Evolutionary conservation across 2,329 filamentous ascomycete genomes (phyloP).

Genomic region (Xylariaceae sp.): DNA sequence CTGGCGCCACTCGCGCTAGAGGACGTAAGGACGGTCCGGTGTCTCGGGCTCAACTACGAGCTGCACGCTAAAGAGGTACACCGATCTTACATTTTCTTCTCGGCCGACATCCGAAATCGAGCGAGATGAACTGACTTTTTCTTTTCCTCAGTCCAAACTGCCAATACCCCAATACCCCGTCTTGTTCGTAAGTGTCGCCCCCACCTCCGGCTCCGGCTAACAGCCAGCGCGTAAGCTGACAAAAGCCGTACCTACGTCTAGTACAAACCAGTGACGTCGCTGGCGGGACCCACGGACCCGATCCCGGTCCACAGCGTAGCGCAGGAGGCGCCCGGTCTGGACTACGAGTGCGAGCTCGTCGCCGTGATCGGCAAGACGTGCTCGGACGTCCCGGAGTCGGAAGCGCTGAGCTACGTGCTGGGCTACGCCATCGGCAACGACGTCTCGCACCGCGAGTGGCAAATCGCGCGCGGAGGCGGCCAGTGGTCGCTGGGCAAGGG

Average conservation of each 20-base stretch:
- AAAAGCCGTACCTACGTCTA: slow-evolving; percentile 23
- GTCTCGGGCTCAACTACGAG: slow-evolving; percentile 72
- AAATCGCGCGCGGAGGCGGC: slow-evolving; percentile 66
- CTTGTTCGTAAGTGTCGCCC: slow-evolving; percentile 58
- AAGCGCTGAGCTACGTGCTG: slow-evolving; percentile 72
- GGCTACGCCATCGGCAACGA: slow-evolving; percentile 79
- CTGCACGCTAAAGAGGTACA: slow-evolving; percentile 69
- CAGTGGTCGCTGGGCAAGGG: slow-evolving; percentile 76
- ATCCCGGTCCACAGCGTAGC: slow-evolving; percentile 68
- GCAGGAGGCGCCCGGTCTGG: slow-evolving; percentile 66
- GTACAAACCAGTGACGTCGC: slow-evolving; percentile 70
- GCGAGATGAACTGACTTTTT: slow-evolving; percentile 4
- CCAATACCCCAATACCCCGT: slow-evolving; percentile 72
- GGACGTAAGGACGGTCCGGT: slow-evolving; percentile 68
- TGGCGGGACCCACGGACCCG: slow-evolving; percentile 65
- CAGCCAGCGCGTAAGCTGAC: background rate
- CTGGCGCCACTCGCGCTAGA: slow-evolving; percentile 65
- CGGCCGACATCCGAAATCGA: background rate
- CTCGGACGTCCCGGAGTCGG: slow-evolving; percentile 63
- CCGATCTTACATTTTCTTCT: background rate
- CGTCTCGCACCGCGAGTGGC: slow-evolving; percentile 79
- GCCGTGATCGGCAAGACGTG: slow-evolving; percentile 71
- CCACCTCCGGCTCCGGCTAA: background rate
- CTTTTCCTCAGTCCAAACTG: slow-evolving; percentile 55
- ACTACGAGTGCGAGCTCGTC: slow-evolving; percentile 82